Percentiles rank a stretch among this genome's conserved stretches.
Conservation (phyloP, 2,329 filamentous ascomycete genomes). For the Aspergillus pseudotamarii region DNA sequence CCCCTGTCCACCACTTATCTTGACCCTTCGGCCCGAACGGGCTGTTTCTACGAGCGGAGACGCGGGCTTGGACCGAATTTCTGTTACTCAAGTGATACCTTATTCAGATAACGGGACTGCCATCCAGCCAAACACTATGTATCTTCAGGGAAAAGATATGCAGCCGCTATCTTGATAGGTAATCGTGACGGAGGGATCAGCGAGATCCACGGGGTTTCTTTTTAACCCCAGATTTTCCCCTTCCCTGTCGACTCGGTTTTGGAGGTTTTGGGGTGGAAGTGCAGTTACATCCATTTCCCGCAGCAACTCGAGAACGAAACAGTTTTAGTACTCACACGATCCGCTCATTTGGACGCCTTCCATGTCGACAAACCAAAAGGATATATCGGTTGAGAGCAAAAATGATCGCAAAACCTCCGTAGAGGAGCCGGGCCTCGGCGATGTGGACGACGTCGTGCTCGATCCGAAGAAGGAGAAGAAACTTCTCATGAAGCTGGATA, state of each 20-base stretch:
- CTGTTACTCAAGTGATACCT: constrained; percentile 9
- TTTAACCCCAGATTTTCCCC: constrained; percentile 4
- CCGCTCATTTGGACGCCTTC: neutral
- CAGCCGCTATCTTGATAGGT: neutral
- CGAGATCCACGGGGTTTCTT: neutral
- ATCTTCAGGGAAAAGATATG: neutral
- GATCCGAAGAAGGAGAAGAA: constrained; percentile 51
- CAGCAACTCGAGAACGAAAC: neutral
- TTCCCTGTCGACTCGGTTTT: neutral
- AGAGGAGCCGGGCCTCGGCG: constrained; percentile 20
- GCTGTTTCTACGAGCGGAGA: neutral
- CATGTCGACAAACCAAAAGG: constrained; percentile 1
- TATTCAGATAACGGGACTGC: neutral
- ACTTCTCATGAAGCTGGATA: constrained; percentile 53
- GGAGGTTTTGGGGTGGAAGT: neutral
- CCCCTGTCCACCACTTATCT: constrained; percentile 15
- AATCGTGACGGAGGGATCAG: neutral
- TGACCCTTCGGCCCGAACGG: constrained; percentile 9
- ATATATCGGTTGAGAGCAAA: constrained; percentile 5
- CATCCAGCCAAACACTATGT: neutral
- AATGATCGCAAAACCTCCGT: constrained; percentile 19
- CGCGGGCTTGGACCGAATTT: constrained; percentile 1
- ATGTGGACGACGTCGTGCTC: constrained; percentile 33
- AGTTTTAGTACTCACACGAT: neutral
- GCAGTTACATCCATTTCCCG: neutral